Conservation (phyloP, 1,284 basidiomycete species). For the Farysia itapuensis region DNA sequence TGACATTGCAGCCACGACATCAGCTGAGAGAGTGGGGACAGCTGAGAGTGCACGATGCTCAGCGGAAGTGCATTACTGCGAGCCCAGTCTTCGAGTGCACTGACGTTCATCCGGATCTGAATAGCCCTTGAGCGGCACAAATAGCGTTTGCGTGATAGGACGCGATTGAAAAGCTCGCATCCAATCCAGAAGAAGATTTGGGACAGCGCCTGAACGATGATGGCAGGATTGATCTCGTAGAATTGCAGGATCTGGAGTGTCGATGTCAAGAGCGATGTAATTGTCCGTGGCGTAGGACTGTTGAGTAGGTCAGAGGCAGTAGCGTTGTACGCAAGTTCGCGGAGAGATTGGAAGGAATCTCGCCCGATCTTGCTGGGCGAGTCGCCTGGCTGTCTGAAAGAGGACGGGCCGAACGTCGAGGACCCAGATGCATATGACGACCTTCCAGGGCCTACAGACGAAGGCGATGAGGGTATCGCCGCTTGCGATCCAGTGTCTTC, state of each 20-base stretch:
- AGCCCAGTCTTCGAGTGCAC: constrained; percentile 88
- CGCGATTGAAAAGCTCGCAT: constrained; percentile 88
- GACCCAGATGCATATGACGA: constrained; percentile 11
- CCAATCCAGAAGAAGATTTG: constrained; percentile 87
- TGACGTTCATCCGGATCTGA: constrained; percentile 86
- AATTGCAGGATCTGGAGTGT: constrained; percentile 80
- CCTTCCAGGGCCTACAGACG: constrained; percentile 19
- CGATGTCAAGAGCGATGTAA: constrained; percentile 83
- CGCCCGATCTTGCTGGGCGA: constrained; percentile 9
- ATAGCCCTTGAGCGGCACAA: constrained; percentile 85
- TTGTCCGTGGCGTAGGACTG: constrained; percentile 64
- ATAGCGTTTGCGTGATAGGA: constrained; percentile 94
- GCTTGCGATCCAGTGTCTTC: neutral
- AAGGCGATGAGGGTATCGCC: neutral
- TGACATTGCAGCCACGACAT: constrained; percentile 80
- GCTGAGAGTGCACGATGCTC: constrained; percentile 74
- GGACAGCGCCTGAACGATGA: constrained; percentile 88
- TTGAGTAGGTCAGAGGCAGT: constrained; percentile 32
- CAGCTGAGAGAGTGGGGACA: constrained; percentile 81
- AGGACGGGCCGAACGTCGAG: constrained; percentile 12
- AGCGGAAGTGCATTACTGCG: constrained; percentile 76
- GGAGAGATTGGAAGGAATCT: constrained; percentile 16
- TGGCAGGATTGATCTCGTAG: constrained; percentile 86
- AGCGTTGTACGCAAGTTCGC: constrained; percentile 34
- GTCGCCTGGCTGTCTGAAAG: constrained; percentile 6